Evolutionary conservation across 1,139 yeast species (phyloP).

Genomic region (Candida dubliniensis): DNA sequence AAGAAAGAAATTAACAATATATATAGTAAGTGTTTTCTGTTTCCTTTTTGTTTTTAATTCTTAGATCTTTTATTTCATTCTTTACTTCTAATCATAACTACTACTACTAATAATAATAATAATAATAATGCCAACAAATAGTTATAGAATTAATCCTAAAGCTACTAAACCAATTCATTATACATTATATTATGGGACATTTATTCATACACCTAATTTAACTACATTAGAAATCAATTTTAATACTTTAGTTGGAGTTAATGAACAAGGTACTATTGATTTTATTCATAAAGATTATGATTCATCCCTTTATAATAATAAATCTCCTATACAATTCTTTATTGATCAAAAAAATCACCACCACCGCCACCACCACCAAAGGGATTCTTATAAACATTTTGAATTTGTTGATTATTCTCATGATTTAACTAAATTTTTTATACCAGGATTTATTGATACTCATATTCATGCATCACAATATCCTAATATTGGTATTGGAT

Average conservation of each 20-base stretch:
- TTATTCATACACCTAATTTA: slow-evolving; percentile 36
- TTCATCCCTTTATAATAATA: slow-evolving; percentile 10
- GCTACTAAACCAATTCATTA: slow-evolving; percentile 24
- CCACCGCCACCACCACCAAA: slow-evolving; percentile 1
- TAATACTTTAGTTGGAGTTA: slow-evolving; percentile 36
- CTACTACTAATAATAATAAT: too few species aligned
- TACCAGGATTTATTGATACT: slow-evolving; percentile 94
- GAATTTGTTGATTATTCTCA: slow-evolving; percentile 30
- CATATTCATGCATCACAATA: slow-evolving; percentile 97
- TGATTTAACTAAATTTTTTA: slow-evolving; percentile 51
- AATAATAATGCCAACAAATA: slow-evolving; percentile 4
- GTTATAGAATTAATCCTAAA: slow-evolving; percentile 8
- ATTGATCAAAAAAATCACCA: background rate
- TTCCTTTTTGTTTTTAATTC: too few species aligned
- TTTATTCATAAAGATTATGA: slow-evolving; percentile 23
- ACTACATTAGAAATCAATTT: slow-evolving; percentile 28
- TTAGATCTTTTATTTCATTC: too few species aligned
- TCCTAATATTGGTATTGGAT: slow-evolving; percentile 91
- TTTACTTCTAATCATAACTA: too few species aligned
- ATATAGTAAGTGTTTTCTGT: too few species aligned
- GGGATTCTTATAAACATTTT: slow-evolving; percentile 16
- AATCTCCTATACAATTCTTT: slow-evolving; percentile 13
- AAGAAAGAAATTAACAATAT: too few species aligned
- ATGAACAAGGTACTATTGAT: slow-evolving; percentile 32
- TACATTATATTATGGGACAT: slow-evolving; percentile 38